Evolutionary conservation across 1,284 basidiomycete species (phyloP).

Genomic region (Testicularia cyperi): DNA sequence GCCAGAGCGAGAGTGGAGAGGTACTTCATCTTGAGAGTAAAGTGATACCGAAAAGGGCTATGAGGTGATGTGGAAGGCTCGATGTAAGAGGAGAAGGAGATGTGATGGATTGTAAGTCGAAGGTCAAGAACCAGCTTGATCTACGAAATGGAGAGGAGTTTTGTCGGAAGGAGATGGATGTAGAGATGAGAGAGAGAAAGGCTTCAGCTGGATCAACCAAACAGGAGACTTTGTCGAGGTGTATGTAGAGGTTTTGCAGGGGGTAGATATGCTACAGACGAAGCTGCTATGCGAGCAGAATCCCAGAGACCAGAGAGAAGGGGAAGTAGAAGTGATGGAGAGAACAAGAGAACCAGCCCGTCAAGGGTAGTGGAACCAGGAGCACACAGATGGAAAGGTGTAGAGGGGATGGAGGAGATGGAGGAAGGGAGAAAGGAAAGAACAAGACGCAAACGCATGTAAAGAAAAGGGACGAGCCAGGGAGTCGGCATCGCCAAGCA

Average conservation of each 20-base stretch:
- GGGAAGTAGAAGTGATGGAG: constrained; percentile 6
- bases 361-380: constrained; percentile 4
- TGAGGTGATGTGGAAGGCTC: too few relatives aligned
- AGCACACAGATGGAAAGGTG: constrained; percentile 7
- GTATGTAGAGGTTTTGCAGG: background rate
- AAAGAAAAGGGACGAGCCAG: too few relatives aligned
- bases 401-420: constrained; percentile 3
- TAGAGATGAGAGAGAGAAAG: constrained; percentile 1
- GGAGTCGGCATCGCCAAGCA: too few relatives aligned
- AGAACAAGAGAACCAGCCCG: constrained; percentile 2
- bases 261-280: background rate
- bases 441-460: constrained; percentile 12
- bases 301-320: too few relatives aligned
- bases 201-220: background rate
- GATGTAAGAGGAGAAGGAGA: background rate
- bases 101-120: constrained; percentile 1
- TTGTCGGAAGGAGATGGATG: background rate
- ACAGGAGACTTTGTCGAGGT: too few relatives aligned
- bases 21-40: constrained; percentile 33
- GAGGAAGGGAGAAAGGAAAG: constrained; percentile 1
- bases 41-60: too few relatives aligned
- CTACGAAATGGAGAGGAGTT: background rate
- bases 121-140: constrained; percentile 2
- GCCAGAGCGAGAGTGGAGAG: constrained; percentile 37
- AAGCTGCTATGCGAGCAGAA: background rate